Conservation (phyloP, 2,329 filamentous ascomycete species). For the Pseudophaeomoniella oleicola region DNA sequence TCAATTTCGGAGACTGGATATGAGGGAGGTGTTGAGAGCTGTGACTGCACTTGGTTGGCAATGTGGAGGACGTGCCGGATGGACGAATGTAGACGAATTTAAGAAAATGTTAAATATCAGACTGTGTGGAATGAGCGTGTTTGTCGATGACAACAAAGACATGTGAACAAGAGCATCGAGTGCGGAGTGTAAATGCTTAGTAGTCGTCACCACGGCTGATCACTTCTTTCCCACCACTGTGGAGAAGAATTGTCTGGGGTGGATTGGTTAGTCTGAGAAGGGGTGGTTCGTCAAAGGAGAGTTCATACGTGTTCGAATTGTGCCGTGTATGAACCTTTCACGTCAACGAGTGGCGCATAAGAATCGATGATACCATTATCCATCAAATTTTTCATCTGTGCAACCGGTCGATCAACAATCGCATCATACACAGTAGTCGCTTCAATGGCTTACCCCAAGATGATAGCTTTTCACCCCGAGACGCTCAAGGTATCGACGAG, state of each 20-base stretch:
- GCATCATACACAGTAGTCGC: constrained; percentile 10
- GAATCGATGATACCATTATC: constrained; percentile 42
- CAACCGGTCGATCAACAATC: neutral
- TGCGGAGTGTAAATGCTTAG: too few species aligned
- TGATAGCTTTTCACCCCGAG: constrained; percentile 46
- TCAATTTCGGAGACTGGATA: too few species aligned
- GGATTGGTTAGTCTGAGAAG: constrained; percentile 3
- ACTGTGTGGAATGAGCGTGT: too few species aligned
- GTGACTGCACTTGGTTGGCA: too few species aligned
- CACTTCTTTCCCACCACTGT: constrained; percentile 25
- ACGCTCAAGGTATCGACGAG: constrained; percentile 47
- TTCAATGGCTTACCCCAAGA: constrained; percentile 31
- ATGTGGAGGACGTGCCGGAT: too few species aligned
- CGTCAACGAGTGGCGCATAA: constrained; percentile 42
- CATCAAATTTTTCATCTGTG: constrained; percentile 43
- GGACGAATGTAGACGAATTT: too few species aligned
- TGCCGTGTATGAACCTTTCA: constrained; percentile 46
- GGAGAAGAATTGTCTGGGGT: constrained; percentile 23
- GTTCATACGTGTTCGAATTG: constrained; percentile 45
- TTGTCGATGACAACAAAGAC: too few species aligned
- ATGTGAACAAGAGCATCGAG: too few species aligned
- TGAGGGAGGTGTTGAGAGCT: too few species aligned
- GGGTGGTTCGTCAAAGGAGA: neutral
- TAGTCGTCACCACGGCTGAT: constrained; percentile 25
- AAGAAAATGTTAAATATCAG: too few species aligned